Evolutionary conservation across 2,329 filamentous ascomycete species (phyloP), one percentile per base, ranked within the genome.

Genomic region (Thermomyces lanuginosus): DNA sequence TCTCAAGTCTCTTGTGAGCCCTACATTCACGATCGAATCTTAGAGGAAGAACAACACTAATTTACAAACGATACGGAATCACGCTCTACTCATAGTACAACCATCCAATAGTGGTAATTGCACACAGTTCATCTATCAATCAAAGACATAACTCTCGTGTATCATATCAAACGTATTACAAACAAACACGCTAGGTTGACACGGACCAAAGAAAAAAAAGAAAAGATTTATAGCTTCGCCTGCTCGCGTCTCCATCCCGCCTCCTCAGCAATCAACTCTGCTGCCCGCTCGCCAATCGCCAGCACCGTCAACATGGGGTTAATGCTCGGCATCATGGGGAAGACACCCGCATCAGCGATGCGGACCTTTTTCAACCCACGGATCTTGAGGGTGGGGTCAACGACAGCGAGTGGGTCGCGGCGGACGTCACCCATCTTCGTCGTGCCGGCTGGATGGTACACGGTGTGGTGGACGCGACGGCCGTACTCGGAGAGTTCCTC

Each of bases 251-350:
- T 69, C 72, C 72, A 76, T 11, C 71, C 70, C 32, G 69, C 77
- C 38, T 81, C 72, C 47, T 74, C 64, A 16, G 76, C 76, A 47
- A 92, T 76, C 50, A 92, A 53, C 63, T 92, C 83, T 0, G 83
- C 83, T 4, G 72, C 76, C 31, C 78, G 66, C 68, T 92, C 83
- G 5, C 79, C 83, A 42, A 91, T 70, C 28, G 71, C 76, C 46
- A 92, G 54, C 4, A 92, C 82, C 1, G 82, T 92, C 46, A 92
- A 60, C 83, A 92, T 89, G 32, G 80, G 82, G 60, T 92, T 92
- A 49, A 89, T 76, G 28, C 69, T 77, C 23, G 78, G 66, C 71
- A 92, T 91, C 34, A 77, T 77, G 0, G 82, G 83, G 62, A 92
- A 92, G 26, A 92, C 69, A 43, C 82, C 80, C 0, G 82, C 82